A percentile compares a stretch with the other conserved stretches of the same genome.
Conservation (phyloP, 2,329 filamentous ascomycete genomes). For the Sclerotinia glacialis region DNA sequence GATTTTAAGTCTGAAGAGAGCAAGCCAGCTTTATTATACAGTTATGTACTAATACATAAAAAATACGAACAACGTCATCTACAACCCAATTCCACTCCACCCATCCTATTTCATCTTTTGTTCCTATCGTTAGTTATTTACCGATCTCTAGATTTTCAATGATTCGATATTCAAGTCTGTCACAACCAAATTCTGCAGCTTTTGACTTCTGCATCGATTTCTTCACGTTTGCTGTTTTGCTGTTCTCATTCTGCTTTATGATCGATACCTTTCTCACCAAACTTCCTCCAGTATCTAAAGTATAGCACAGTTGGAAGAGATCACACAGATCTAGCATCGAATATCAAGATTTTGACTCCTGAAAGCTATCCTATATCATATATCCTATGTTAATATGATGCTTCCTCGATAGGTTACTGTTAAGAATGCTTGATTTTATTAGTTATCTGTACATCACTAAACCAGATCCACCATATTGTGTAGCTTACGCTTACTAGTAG, state of each 20-base stretch:
- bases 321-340: no score
- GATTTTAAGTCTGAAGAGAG: background rate
- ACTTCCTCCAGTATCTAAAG: no score
- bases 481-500: background rate
- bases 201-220: background rate
- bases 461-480: background rate
- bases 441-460: background rate
- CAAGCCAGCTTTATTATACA: slow-evolving; percentile 1
- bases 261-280: no score
- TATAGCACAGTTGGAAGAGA: no score
- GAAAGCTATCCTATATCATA: no score
- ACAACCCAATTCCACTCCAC: background rate
- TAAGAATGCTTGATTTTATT: background rate
- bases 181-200: no score
- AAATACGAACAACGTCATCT: background rate
- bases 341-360: no score
- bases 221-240: no score
- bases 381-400: no score
- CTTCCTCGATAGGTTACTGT: no score
- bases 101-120: background rate
- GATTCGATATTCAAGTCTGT: no score
- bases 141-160: background rate
- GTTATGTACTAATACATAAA: slow-evolving; percentile 7
- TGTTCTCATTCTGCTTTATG: no score
- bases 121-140: background rate